Percentiles rank a stretch among this genome's conserved stretches.
Conservation (phyloP, 768 basidiomycete genomes). For the Russula lepida region DNA sequence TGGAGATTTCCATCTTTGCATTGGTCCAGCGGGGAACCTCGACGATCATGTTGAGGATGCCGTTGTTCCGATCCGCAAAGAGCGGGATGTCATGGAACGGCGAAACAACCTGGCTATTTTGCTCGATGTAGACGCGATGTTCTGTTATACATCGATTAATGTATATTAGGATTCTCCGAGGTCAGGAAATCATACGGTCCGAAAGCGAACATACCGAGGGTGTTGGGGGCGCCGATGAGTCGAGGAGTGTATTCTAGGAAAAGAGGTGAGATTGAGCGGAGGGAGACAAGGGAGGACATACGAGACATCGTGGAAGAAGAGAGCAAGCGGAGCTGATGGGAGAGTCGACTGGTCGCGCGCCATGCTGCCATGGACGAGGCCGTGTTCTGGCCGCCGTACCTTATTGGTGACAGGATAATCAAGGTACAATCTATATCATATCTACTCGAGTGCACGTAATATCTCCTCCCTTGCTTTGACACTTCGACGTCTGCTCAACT, state of each 20-base stretch:
- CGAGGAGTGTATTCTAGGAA: constrained; percentile 60
- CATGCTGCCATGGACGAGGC: constrained; percentile 6
- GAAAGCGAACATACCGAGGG: constrained; percentile 58
- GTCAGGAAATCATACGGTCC: not conserved
- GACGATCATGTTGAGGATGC: constrained; percentile 98
- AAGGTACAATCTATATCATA: not conserved
- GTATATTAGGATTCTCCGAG: not conserved
- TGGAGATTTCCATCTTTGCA: constrained; percentile 99
- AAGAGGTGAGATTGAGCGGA: not conserved
- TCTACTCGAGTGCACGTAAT: constrained; percentile 31
- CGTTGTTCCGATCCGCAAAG: constrained; percentile 90
- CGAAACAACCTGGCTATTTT: constrained; percentile 75
- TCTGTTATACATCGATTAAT: constrained; percentile 42
- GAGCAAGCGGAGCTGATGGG: constrained; percentile 55
- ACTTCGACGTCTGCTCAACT: constrained; percentile 42
- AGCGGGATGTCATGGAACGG: constrained; percentile 97
- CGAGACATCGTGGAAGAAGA: constrained; percentile 48
- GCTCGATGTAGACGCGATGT: constrained; percentile 91
- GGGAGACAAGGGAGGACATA: constrained; percentile 31
- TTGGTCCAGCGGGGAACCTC: constrained; percentile 99
- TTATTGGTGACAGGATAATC: not conserved
- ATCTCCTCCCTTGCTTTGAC: constrained; percentile 31
- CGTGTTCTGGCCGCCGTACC: not conserved
- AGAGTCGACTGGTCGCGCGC: constrained; percentile 36
- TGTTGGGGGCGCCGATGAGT: constrained; percentile 83